Percentiles rank a stretch among this genome's conserved stretches.
phyloP scores from a whole-genome alignment of 768 basidiomycete genomes.

The Macrolepiota dolichaula region DNA sequence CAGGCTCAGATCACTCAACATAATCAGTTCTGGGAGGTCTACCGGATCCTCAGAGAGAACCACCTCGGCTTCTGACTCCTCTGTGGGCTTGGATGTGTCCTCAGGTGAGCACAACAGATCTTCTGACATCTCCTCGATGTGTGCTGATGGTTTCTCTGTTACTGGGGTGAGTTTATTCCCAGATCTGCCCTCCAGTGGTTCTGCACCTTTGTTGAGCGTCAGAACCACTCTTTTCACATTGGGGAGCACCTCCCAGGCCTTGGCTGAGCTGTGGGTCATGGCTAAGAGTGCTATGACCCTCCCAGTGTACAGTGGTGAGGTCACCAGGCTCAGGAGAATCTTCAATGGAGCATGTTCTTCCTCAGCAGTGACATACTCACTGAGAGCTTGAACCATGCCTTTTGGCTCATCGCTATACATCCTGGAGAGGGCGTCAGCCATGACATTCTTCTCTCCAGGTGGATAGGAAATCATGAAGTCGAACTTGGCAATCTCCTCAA shows the following conservation, averaged over 20 bases:
- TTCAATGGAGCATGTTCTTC: neutral
- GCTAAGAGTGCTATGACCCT: neutral
- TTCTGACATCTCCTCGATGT: neutral
- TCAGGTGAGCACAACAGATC: neutral
- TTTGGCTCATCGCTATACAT: conserved; percentile 14
- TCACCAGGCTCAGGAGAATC: neutral
- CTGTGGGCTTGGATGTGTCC: neutral
- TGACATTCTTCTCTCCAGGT: neutral
- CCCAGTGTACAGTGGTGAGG: neutral
- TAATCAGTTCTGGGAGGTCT: neutral
- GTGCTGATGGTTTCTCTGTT: too few relatives aligned
- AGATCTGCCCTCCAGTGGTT: conserved; percentile 6
- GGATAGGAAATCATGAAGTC: conserved; percentile 16
- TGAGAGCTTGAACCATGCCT: conserved; percentile 3
- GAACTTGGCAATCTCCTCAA: conserved; percentile 22
- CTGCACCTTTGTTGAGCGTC: neutral
- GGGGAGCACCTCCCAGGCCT: neutral
- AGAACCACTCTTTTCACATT: conserved; percentile 10
- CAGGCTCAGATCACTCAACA: neutral
- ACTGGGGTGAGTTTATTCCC: too few relatives aligned
- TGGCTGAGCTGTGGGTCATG: neutral
- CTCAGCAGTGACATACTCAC: neutral
- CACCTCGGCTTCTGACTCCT: neutral
- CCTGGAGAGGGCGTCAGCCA: conserved; percentile 24
- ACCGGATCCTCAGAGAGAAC: conserved; percentile 8